Percentiles rank a stretch among this genome's conserved stretches.
Conservation (phyloP, 73 alveolate genomes). For the Paraurostyla sp. region DNA sequence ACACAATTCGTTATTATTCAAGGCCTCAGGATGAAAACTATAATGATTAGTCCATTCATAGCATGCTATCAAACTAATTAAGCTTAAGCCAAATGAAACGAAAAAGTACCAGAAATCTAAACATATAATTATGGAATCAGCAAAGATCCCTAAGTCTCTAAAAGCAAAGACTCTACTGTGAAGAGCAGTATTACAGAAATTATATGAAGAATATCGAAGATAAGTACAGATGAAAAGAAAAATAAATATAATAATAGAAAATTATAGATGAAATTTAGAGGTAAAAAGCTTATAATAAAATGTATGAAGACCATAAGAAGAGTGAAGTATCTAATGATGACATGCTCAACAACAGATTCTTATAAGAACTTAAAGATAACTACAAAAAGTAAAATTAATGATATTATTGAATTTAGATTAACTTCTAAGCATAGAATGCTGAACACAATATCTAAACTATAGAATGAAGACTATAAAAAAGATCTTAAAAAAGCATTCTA, state of each 20-base stretch:
- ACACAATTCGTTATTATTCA: too few relatives aligned
- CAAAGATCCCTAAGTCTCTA: conserved; percentile 1
- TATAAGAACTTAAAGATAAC: conserved; percentile 14
- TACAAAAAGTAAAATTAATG: background rate
- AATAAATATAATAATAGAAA: background rate
- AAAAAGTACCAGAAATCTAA: background rate
- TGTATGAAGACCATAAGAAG: background rate
- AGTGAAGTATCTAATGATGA: background rate
- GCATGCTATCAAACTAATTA: too few relatives aligned
- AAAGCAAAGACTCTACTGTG: conserved; percentile 9
- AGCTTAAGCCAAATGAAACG: background rate
- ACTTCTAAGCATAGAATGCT: conserved; percentile 26
- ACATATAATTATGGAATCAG: background rate
- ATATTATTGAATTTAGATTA: background rate
- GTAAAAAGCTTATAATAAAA: background rate
- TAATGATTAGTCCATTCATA: too few relatives aligned
- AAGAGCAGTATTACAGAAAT: background rate
- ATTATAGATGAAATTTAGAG: background rate
- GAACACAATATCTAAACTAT: background rate
- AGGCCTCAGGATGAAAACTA: too few relatives aligned
- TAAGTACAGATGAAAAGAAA: background rate
- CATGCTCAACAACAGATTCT: background rate
- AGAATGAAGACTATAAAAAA: conserved; percentile 11
- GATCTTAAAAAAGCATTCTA: conserved; percentile 13
- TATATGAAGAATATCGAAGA: background rate